These are phyloP conservation scores for Solanum bulbocastanum DNA, from an alignment of 257 asterid genomes.

Conservation along the genomic window DNA sequence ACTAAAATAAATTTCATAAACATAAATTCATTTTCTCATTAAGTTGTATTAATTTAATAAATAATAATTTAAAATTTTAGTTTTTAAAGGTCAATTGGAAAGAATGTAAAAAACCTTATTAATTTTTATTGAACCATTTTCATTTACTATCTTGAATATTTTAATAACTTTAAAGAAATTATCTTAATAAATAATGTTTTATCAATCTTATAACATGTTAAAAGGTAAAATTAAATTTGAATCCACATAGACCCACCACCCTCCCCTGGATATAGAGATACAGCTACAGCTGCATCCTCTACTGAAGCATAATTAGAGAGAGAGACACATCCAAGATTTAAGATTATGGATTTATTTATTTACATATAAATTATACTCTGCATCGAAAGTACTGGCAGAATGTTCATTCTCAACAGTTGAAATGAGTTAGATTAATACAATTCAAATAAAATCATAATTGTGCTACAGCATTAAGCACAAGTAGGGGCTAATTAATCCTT, in stretches of 20 bases:
- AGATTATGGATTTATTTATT: not conserved
- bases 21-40: no score
- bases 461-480: not conserved
- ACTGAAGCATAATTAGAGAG: not conserved
- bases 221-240: no score
- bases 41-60: not conserved
- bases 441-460: not conserved
- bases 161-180: no score
- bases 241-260: no score
- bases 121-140: no score
- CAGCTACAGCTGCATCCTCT: not conserved
- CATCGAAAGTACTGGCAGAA: not conserved
- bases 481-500: not conserved
- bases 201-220: no score
- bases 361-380: not conserved
- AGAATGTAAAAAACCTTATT: no score
- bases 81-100: not conserved
- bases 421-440: not conserved
- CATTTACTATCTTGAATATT: no score
- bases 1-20: no score
- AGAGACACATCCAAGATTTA: not conserved
- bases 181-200: no score
- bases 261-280: not conserved
- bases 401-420: not conserved
- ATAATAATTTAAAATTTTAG: no score